Base-by-base conservation (phyloP, 192 early-diverging fungal species). In the Irineochytrium annulatum region DNA sequence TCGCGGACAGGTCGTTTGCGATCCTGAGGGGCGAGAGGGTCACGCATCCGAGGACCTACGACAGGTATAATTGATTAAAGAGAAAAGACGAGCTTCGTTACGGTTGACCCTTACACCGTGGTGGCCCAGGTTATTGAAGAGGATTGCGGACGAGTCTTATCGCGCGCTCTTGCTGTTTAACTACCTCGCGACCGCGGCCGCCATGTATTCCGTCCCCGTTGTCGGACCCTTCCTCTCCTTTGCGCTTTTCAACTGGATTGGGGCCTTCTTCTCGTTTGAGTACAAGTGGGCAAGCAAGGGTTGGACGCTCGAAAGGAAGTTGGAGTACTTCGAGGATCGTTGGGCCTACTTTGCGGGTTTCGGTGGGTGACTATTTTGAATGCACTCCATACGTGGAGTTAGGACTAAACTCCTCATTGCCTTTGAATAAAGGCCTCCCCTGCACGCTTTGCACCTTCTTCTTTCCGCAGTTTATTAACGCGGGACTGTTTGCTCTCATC, bases 301-400 rank as follows among this genome's bases (percentile, higher is more conserved):
- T 8, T 86, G 83, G 84, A 52, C 65, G 17, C 45, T 86, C 17
- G 66, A 83, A 43, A 59, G 69, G 57, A 48, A 71, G 41, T 61
- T 85, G 16, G 77, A 75, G 11, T 81, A 77, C 52, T 72, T 86
- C 59, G 84, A 86, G 67, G 46, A 53, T 41, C 65, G 66, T 6
- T 86, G 79, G 83, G 65, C 74, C 19, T 86, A 86, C 45, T 86
- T 84, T 69, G 34, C 71, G 17, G 84, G 84, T 33, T 86, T 86
- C 64, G 83, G 83, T 84, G 63, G 35, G 63, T 60, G 19, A 4
- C 29, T 1, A 28, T 3, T 34, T 24, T n/a, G n/a, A n/a, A n/a
- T n/a, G n/a, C n/a, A n/a, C n/a, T n/a, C n/a, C n/a, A n/a, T 58
- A 43, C 60, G 44, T 33, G 0, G 63, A 13, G 24, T 6, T n/a